Base-by-base conservation (phyloP, 169 alveolate species). In the Plasmodium cynomolgi region DNA sequence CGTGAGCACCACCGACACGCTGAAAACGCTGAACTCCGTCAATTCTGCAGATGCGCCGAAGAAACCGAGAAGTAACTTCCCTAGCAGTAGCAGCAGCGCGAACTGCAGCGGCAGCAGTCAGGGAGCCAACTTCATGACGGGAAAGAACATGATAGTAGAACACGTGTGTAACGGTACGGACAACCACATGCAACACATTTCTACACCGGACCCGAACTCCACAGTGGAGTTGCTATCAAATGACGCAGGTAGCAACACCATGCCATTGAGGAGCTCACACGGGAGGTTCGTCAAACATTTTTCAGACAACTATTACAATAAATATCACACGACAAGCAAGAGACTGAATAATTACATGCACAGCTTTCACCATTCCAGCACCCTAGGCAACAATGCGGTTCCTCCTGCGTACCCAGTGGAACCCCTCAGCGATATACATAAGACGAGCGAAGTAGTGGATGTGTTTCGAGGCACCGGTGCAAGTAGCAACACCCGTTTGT, bases 1-100 rank as follows among this genome's bases (percentile, higher is more conserved):
- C 23, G 91, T 79, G 9, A 90, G 94, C 37, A 90, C 94, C 56
- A 81, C 94, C 8, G 94, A 90, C 56, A 90, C 94, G 17, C 73
- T 90, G 23, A 90, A 90, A 44, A 90, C 94, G 9, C 71, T 90
- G n/a, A 90, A 90, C 73, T 90, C 94, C 4, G 15, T 81, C 47
- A 90, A 80, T 90, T 90, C 91, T 29, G 72, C 50, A 5, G 94
- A 90, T 58, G 58, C 73, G 13, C 56, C 73, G 73, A 81, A 68
- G 17, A 68, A 88, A 23, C 17, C 71, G 17, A 90, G 72, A 44
- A 90, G 50, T n/a, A 90, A 90, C 20, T 81, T 50, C 34, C 68
- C 74, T 11, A 29, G 47, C 68, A 47, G 33, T 47, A 50, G 72
- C 37, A 80, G 56, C 26, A 39, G 39, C 15, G 41, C 62, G 23